Conservation (phyloP, 2,329 filamentous ascomycete species). For the Claviceps arundinis region DNA sequence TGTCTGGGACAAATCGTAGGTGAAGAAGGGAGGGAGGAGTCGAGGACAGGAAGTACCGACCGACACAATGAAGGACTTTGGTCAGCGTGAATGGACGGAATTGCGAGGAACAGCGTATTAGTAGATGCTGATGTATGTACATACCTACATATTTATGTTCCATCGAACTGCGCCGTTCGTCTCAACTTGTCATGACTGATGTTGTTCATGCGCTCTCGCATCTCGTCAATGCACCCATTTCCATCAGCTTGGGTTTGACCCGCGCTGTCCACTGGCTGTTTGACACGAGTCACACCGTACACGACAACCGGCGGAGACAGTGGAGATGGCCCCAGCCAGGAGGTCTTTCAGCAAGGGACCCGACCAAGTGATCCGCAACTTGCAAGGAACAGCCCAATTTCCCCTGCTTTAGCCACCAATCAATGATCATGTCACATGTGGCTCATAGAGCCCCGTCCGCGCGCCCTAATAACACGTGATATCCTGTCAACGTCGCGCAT, state of each 20-base stretch:
- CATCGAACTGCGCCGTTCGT: too few relatives aligned
- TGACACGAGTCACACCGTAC: constrained; percentile 5
- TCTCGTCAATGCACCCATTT: not conserved
- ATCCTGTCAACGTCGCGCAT: constrained; percentile 16
- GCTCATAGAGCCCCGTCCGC: too few relatives aligned
- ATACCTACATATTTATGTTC: too few relatives aligned
- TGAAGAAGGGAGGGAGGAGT: too few relatives aligned
- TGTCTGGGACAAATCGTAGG: not conserved
- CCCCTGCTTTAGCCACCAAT: constrained; percentile 13
- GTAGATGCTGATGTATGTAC: too few relatives aligned
- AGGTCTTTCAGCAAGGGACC: not conserved
- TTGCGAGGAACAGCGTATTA: too few relatives aligned
- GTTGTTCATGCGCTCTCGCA: not conserved
- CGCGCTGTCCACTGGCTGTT: constrained; percentile 3
- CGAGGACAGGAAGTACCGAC: too few relatives aligned
- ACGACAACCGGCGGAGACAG: constrained; percentile 10
- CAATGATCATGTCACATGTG: constrained; percentile 4
- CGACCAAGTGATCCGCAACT: not conserved
- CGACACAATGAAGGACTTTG: too few relatives aligned
- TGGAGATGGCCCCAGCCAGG: not conserved
- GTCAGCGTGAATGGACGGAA: too few relatives aligned
- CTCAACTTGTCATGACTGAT: too few relatives aligned
- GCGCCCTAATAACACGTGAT: constrained; percentile 16
- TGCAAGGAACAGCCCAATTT: constrained; percentile 13
- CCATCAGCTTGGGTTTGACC: constrained; percentile 2